A percentile compares a stretch with the other conserved stretches of the same genome.
phyloP scores from a whole-genome alignment of 495 filamentous ascomycete species.

The Trichoderma reesei region DNA sequence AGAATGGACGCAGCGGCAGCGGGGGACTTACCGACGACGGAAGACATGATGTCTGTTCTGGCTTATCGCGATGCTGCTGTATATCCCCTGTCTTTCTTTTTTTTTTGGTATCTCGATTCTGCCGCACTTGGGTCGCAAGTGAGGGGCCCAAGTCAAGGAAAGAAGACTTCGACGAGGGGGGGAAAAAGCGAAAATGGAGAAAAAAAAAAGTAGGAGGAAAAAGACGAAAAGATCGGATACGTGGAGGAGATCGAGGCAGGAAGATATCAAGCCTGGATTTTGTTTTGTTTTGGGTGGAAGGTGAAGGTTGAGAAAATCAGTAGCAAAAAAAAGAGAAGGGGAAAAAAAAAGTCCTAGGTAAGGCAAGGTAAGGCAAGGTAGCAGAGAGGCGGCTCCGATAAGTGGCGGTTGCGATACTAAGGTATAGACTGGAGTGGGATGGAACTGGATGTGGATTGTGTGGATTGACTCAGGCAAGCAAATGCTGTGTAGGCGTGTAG shows the following conservation, averaged over 20 bases:
- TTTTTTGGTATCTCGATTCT: neutral
- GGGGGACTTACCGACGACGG: slow-evolving; percentile 22
- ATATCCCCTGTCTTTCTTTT: neutral
- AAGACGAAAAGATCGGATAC: neutral
- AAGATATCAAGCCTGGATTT: neutral
- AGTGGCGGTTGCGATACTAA: slow-evolving; percentile 7
- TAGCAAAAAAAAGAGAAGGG: neutral
- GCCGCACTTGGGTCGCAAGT: neutral
- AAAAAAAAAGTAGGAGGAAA: neutral
- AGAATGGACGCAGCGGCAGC: neutral
- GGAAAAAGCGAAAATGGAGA: neutral
- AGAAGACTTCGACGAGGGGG: neutral
- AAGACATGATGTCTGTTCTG: slow-evolving; percentile 1
- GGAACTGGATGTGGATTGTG: too few species aligned
- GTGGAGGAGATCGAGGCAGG: neutral
- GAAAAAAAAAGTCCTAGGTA: neutral
- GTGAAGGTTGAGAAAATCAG: neutral
- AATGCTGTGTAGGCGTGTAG: too few species aligned
- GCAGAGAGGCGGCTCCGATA: neutral
- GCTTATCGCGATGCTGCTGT: too few species aligned
- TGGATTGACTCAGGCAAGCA: too few species aligned
- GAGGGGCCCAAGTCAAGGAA: slow-evolving; percentile 5
- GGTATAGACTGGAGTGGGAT: too few species aligned
- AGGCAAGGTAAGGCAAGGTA: too few species aligned
- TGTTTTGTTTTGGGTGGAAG: too few species aligned